Percentiles rank a stretch among this genome's conserved stretches.
Conservation (phyloP, 169 alveolate species). For the Plasmodium adleri region DNA sequence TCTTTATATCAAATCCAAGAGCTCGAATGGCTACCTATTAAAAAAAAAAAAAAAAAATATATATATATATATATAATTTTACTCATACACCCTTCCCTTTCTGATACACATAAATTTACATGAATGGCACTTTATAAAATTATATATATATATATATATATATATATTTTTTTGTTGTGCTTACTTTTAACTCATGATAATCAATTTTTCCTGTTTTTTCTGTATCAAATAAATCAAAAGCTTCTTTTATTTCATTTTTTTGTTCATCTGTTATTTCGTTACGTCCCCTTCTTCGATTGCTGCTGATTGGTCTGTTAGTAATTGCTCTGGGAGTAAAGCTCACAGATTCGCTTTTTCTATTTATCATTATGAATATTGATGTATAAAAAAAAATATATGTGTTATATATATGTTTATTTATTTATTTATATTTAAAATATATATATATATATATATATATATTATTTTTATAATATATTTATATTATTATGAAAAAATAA, state of each 20-base stretch:
- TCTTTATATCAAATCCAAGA: constrained; percentile 97
- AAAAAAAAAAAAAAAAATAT: background rate
- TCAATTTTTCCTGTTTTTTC: constrained; percentile 97
- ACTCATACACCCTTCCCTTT: no score
- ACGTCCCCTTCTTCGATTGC: constrained; percentile 77
- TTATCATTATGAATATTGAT: constrained; percentile 25
- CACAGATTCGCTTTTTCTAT: constrained; percentile 52
- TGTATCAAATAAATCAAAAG: constrained; percentile 98
- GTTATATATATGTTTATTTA: no score
- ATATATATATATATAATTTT: no score
- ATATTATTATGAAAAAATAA: background rate
- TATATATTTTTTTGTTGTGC: background rate
- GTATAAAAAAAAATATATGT: background rate
- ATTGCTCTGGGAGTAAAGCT: constrained; percentile 68
- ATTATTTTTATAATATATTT: background rate
- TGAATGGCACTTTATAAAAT: background rate
- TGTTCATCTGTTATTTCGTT: constrained; percentile 84
- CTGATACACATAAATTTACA: background rate
- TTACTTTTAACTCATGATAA: constrained; percentile 96
- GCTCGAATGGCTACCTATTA: constrained; percentile 98
- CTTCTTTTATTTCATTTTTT: constrained; percentile 96
- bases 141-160: no score
- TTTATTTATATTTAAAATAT: background rate
- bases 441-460: constrained; percentile 10
- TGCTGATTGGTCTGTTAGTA: constrained; percentile 65